Percentiles rank a stretch among this genome's conserved stretches.
phyloP scores from a whole-genome alignment of 2,329 filamentous ascomycete species.

The Knoxdaviesia capensis region DNA sequence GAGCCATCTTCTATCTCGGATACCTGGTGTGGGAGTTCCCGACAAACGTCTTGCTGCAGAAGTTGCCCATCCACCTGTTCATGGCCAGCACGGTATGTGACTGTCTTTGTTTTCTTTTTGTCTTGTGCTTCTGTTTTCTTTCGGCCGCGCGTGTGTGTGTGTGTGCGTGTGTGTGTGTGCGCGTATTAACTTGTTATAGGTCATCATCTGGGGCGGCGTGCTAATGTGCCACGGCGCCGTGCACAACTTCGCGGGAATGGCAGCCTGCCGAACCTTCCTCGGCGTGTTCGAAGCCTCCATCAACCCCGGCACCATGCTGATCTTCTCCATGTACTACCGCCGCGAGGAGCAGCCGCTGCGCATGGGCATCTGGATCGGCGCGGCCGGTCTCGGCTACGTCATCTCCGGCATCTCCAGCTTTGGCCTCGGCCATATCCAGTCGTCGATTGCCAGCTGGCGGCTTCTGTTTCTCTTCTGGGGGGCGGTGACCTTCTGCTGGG shows the following conservation, averaged over 20 bases:
- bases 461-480: constrained; percentile 8
- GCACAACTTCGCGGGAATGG: constrained; percentile 20
- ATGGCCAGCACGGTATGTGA: constrained; percentile 1
- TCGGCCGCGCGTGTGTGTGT: too few relatives aligned
- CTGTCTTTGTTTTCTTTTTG: too few relatives aligned
- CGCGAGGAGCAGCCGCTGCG: constrained; percentile 3
- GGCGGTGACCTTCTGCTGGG: constrained; percentile 6
- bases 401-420: constrained; percentile 13
- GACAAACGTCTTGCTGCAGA: constrained; percentile 13
- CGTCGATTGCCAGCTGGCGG: constrained; percentile 8
- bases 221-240: constrained; percentile 20
- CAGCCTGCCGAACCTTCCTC: constrained; percentile 22
- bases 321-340: constrained; percentile 19
- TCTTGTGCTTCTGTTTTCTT: too few relatives aligned
- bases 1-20: constrained; percentile 19
- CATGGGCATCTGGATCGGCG: constrained; percentile 4
- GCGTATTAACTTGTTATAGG: neutral
- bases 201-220: constrained; percentile 15
- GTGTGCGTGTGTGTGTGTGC: too few relatives aligned
- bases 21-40: constrained; percentile 17
- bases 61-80: constrained; percentile 5
- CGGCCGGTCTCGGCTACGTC: constrained; percentile 4
- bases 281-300: constrained; percentile 26
- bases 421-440: constrained; percentile 13
- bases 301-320: constrained; percentile 28